Conservation (phyloP, 805 yeast species). For the Ogataea trehalophila region DNA sequence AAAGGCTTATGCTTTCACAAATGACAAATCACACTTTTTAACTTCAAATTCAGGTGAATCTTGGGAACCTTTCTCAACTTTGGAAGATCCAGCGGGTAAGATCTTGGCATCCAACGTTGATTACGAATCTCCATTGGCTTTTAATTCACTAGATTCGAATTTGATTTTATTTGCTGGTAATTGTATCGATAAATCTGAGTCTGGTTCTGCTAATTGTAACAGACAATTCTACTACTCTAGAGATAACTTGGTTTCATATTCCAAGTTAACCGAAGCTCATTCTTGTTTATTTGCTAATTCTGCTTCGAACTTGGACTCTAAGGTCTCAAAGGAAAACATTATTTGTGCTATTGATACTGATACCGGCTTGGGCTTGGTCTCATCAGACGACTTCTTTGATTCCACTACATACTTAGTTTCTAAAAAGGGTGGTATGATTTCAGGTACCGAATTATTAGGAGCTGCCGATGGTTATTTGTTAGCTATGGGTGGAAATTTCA, state of each 20-base stretch:
- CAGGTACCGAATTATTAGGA: slow-evolving; percentile 31
- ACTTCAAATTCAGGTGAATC: slow-evolving; percentile 38
- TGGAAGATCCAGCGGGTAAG: slow-evolving; percentile 23
- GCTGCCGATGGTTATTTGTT: slow-evolving; percentile 31
- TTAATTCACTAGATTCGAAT: slow-evolving; percentile 36
- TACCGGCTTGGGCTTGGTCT: slow-evolving; percentile 33
- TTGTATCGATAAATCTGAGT: slow-evolving; percentile 26
- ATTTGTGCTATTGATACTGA: slow-evolving; percentile 42
- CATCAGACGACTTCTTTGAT: slow-evolving; percentile 43
- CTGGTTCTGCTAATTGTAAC: slow-evolving; percentile 26
- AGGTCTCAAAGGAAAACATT: slow-evolving; percentile 29
- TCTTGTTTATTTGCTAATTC: slow-evolving; percentile 30
- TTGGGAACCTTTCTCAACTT: slow-evolving; percentile 35
- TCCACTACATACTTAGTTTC: slow-evolving; percentile 27
- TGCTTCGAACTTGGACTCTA: slow-evolving; percentile 27
- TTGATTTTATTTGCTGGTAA: slow-evolving; percentile 34
- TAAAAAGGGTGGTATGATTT: slow-evolving; percentile 28
- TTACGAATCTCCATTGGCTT: slow-evolving; percentile 25
- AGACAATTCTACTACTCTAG: slow-evolving; percentile 37
- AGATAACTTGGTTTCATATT: slow-evolving; percentile 38
- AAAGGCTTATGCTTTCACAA: slow-evolving; percentile 36
- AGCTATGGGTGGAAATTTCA: slow-evolving; percentile 30
- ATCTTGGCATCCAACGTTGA: slow-evolving; percentile 20
- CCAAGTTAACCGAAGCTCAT: slow-evolving; percentile 24
- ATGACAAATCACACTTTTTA: slow-evolving; percentile 30